Evolutionary conservation across 2,329 filamentous ascomycete genomes (phyloP).

Genomic region (Aspergillus chevalieri): DNA sequence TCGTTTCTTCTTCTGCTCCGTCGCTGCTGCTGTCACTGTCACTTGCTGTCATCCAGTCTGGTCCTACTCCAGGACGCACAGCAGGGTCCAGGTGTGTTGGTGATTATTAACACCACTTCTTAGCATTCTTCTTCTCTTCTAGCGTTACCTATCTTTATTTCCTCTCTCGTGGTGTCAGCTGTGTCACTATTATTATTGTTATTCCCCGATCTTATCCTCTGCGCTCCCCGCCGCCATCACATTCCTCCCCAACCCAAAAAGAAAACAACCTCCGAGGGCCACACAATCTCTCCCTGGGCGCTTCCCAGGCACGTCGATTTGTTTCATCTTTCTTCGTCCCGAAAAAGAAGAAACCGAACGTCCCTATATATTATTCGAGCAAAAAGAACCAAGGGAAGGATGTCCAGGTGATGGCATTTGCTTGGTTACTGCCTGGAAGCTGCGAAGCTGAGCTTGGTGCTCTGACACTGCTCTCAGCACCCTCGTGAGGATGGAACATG

Average conservation of each 20-base stretch:
- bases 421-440: slow-evolving; percentile 9
- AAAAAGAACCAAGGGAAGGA: neutral
- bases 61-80: slow-evolving; percentile 2
- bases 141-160: slow-evolving; percentile 2
- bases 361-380: too few relatives aligned
- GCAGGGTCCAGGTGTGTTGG: neutral
- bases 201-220: neutral
- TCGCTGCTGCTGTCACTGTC: too few relatives aligned
- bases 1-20: too few relatives aligned
- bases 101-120: neutral
- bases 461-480: slow-evolving; percentile 22
- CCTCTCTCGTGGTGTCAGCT: neutral
- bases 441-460: slow-evolving; percentile 27
- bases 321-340: neutral
- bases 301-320: neutral
- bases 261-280: too few relatives aligned
- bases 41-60: slow-evolving; percentile 1
- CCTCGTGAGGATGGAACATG: slow-evolving; percentile 35
- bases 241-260: too few relatives aligned
- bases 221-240: neutral
- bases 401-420: neutral
- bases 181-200: neutral
- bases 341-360: neutral
- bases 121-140: slow-evolving; percentile 6
- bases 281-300: neutral